Percentiles rank a stretch among this genome's conserved stretches.
Conservation (phyloP, 2,329 filamentous ascomycete genomes). For the Coccinonectria pachysandricola region DNA sequence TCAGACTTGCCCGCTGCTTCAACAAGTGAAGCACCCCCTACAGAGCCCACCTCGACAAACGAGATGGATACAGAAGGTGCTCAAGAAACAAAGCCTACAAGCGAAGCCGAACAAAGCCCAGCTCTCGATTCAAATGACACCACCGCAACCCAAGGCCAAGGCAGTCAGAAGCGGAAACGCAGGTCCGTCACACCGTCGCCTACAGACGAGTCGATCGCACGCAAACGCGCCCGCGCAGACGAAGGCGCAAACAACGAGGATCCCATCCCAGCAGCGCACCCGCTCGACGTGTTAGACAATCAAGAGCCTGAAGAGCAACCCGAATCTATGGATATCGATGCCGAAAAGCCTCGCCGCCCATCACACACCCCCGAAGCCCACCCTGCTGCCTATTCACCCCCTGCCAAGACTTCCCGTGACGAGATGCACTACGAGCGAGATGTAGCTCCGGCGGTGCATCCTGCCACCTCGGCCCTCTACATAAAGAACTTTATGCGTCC, state of each 20-base stretch:
- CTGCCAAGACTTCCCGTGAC: slow-evolving; percentile 6
- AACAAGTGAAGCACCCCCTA: slow-evolving; percentile 6
- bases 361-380: slow-evolving; percentile 2
- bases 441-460: slow-evolving; percentile 52
- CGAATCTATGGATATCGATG: slow-evolving; percentile 2
- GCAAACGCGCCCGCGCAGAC: slow-evolving; percentile 44
- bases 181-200: slow-evolving; percentile 53
- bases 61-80: too few species aligned
- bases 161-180: slow-evolving; percentile 60
- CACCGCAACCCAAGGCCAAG: slow-evolving; percentile 5
- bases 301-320: slow-evolving; percentile 4
- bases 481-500: slow-evolving; percentile 87
- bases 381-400: slow-evolving; percentile 1
- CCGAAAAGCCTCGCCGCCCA: slow-evolving; percentile 4
- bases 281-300: slow-evolving; percentile 8
- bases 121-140: slow-evolving; percentile 1
- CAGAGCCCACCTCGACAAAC: too few species aligned
- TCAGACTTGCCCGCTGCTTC: too few species aligned
- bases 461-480: slow-evolving; percentile 69
- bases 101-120: not conserved
- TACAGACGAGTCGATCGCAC: slow-evolving; percentile 39
- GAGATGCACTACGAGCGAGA: slow-evolving; percentile 25
- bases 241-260: slow-evolving; percentile 8
- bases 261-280: slow-evolving; percentile 3
- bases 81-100: not conserved